These are phyloP conservation scores for Coelastrella sp. DNA, from an alignment of 139 green algal species.

Conservation along the genomic window DNA sequence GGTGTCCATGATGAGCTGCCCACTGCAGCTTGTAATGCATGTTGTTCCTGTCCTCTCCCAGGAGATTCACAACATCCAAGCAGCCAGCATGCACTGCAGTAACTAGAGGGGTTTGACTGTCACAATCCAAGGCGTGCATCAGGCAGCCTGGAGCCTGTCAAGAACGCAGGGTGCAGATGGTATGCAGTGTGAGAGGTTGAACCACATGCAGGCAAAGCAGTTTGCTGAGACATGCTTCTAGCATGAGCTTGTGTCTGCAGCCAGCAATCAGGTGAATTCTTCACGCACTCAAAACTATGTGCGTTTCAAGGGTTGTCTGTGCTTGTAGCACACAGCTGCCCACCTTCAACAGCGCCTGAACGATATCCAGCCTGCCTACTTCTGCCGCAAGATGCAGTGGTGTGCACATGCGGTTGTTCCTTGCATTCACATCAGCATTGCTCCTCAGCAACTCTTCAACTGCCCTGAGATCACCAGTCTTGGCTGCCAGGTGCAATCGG, in stretches of 20 bases:
- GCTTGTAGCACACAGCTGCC: background rate
- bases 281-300: no score
- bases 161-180: no score
- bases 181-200: no score
- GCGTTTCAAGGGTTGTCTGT: background rate
- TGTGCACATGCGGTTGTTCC: background rate
- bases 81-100: conserved; percentile 23
- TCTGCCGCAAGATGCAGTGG: background rate
- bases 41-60: background rate
- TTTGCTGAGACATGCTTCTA: no score
- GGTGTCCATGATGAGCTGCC: conserved; percentile 18
- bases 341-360: background rate
- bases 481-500: conserved; percentile 9
- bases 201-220: no score
- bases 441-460: background rate
- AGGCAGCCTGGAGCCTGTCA: background rate
- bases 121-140: background rate
- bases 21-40: conserved; percentile 27
- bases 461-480: background rate
- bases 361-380: background rate
- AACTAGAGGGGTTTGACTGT: background rate
- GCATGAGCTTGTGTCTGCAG: no score
- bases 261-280: no score
- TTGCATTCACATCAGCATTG: background rate
- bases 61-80: background rate